Conservation (phyloP, 306 rosid genomes). For the Vigna trinervia region DNA sequence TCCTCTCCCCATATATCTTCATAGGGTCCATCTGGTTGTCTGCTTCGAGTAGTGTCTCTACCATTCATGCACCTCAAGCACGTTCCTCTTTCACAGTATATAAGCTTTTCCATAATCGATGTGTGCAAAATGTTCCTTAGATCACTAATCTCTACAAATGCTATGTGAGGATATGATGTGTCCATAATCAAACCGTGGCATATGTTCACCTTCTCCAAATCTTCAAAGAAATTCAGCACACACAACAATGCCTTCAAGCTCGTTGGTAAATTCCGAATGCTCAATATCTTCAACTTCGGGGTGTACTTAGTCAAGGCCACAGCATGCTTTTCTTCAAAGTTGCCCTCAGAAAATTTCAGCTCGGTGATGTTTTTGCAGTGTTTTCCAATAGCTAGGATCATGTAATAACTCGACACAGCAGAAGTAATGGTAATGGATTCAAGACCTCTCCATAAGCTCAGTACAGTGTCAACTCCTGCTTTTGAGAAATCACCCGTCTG, state of each 20-base stretch:
- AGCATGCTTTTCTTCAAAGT: constrained; percentile 5
- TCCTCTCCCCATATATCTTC: neutral
- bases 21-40: neutral
- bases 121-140: neutral
- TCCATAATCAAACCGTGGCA: constrained; percentile 28
- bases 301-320: neutral
- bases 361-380: constrained; percentile 13
- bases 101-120: neutral
- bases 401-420: too few relatives aligned
- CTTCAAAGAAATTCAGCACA: neutral
- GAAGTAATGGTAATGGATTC: constrained; percentile 44
- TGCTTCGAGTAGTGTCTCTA: neutral
- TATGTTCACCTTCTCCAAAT: constrained; percentile 42
- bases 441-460: constrained; percentile 42
- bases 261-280: constrained; percentile 9
- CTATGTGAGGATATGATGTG: neutral
- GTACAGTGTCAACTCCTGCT: neutral
- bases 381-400: neutral
- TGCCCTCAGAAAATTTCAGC: constrained; percentile 23
- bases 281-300: constrained; percentile 39
- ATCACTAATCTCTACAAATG: neutral
- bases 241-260: constrained; percentile 25
- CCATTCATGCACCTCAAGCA: neutral
- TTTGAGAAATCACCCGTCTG: neutral
- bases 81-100: neutral